Conservation (phyloP, 495 filamentous ascomycete genomes). For the Letharia lupina region DNA sequence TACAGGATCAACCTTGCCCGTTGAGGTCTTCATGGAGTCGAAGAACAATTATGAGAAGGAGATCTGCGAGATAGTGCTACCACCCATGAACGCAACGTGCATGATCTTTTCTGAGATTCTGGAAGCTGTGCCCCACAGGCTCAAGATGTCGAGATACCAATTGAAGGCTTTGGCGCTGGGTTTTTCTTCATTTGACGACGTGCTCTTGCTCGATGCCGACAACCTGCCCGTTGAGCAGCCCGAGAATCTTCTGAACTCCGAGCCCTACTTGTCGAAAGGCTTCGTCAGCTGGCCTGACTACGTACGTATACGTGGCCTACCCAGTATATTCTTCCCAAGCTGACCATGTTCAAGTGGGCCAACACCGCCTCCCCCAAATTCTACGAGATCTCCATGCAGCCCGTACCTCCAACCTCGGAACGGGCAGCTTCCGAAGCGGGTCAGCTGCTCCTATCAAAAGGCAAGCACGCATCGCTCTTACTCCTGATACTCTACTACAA, state of each 20-base stretch:
- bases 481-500: constrained; percentile 58
- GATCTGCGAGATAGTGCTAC: constrained; percentile 46
- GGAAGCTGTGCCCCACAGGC: constrained; percentile 26
- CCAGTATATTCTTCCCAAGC: neutral
- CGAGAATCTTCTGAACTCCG: constrained; percentile 40
- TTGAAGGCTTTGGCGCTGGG: constrained; percentile 54
- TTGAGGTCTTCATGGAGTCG: constrained; percentile 50
- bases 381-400: constrained; percentile 45
- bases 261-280: constrained; percentile 45
- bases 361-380: constrained; percentile 45
- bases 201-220: constrained; percentile 57
- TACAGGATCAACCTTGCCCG: constrained; percentile 46
- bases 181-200: constrained; percentile 51
- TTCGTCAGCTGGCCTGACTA: constrained; percentile 58
- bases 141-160: constrained; percentile 43
- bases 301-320: neutral
- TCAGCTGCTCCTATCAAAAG: constrained; percentile 49
- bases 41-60: constrained; percentile 40
- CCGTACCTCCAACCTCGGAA: constrained; percentile 32
- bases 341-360: constrained; percentile 32
- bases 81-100: constrained; percentile 44
- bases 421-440: constrained; percentile 48
- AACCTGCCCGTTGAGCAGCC: constrained; percentile 47
- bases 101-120: constrained; percentile 41
- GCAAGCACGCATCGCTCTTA: constrained; percentile 42